Evolutionary conservation across 805 yeast genomes (phyloP).

Genomic region (Cyberlindnera lachancei): DNA sequence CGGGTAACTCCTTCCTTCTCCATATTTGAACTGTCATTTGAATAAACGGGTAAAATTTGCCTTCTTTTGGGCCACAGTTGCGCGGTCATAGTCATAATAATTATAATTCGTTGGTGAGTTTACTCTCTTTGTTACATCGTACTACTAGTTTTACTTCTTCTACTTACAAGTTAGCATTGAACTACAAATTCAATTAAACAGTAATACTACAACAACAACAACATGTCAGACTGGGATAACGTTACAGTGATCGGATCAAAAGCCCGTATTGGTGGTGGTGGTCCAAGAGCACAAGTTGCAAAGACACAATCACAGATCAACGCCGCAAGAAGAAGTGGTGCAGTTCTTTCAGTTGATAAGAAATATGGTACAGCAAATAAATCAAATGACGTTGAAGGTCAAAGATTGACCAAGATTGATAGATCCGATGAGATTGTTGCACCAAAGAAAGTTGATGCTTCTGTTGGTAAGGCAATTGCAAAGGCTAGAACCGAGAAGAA

Average conservation of each 20-base stretch:
- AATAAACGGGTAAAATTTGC: too few species aligned
- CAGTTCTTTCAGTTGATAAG: slow-evolving; percentile 86
- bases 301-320: slow-evolving; percentile 71
- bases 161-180: too few species aligned
- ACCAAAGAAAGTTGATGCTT: slow-evolving; percentile 76
- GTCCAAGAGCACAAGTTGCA: slow-evolving; percentile 82
- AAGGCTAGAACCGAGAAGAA: slow-evolving; percentile 83
- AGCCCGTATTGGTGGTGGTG: slow-evolving; percentile 82
- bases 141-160: too few species aligned
- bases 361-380: slow-evolving; percentile 67
- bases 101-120: too few species aligned
- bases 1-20: too few species aligned
- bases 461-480: slow-evolving; percentile 83
- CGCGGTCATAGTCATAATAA: too few species aligned
- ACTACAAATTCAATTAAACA: too few species aligned
- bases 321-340: slow-evolving; percentile 91
- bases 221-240: slow-evolving; percentile 86
- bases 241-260: slow-evolving; percentile 85
- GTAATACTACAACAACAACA: too few species aligned
- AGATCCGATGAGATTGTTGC: slow-evolving; percentile 90
- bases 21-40: too few species aligned
- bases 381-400: slow-evolving; percentile 79
- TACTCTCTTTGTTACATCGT: too few species aligned
- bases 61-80: too few species aligned
- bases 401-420: slow-evolving; percentile 87